Conservation (phyloP, 1,139 yeast species). For the Blastobotrys arbuscula region DNA sequence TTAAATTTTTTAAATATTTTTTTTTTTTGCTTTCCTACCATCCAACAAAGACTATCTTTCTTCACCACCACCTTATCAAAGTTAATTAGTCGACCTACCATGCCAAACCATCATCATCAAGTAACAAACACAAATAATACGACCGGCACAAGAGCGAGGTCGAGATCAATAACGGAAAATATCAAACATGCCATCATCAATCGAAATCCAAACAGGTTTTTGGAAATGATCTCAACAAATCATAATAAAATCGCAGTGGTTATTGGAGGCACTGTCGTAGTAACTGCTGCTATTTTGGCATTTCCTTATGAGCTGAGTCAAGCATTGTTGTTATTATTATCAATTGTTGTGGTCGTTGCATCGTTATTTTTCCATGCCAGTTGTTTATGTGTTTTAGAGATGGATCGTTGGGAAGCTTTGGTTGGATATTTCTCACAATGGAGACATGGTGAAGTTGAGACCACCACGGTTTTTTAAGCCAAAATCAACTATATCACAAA, state of each 20-base stretch:
- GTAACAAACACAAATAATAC: not conserved
- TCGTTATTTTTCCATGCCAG: constrained; percentile 3
- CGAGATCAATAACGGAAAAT: constrained; percentile 4
- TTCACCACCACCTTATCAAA: no score
- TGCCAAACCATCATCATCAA: not conserved
- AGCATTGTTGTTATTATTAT: not conserved
- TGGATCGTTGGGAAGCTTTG: not conserved
- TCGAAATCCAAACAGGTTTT: not conserved
- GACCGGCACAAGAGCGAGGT: not conserved
- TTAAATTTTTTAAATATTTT: no score
- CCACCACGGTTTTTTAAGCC: not conserved
- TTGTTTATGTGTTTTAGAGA: not conserved
- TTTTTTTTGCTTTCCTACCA: no score
- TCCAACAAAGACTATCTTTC: no score
- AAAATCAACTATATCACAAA: not conserved
- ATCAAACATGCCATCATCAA: constrained; percentile 1
- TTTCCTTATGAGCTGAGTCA: not conserved
- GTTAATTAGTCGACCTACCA: no score
- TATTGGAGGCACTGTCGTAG: not conserved
- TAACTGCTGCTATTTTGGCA: not conserved
- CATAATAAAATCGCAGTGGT: not conserved
- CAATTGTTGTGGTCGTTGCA: not conserved
- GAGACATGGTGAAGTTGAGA: constrained; percentile 6
- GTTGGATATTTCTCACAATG: constrained; percentile 3
- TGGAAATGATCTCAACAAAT: not conserved